Percentiles rank a stretch among this genome's conserved stretches.
These are phyloP conservation scores for Incumbomyces lentus DNA, from an alignment of 2,329 filamentous ascomycete species.

Conservation along the genomic window DNA sequence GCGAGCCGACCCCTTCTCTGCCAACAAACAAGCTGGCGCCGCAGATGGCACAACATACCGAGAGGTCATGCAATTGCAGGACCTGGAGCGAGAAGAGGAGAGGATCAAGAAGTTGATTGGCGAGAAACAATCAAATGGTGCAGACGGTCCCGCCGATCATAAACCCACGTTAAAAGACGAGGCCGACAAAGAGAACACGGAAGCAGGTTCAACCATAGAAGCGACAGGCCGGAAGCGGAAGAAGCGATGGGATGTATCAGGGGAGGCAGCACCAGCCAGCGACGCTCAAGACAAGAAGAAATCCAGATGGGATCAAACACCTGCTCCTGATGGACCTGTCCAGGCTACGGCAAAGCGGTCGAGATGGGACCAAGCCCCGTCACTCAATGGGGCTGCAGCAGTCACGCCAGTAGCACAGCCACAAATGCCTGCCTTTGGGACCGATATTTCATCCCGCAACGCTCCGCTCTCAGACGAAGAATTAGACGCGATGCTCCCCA, in stretches of 20 bases:
- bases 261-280: conserved; percentile 44
- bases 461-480: conserved; percentile 79
- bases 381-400: conserved; percentile 59
- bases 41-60: conserved; percentile 64
- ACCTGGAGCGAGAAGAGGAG: conserved; percentile 88
- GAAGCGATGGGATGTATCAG: conserved; percentile 86
- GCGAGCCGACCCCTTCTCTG: conserved; percentile 73
- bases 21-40: conserved; percentile 58
- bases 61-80: conserved; percentile 80
- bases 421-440: conserved; percentile 56
- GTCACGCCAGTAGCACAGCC: conserved; percentile 58
- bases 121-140: conserved; percentile 56
- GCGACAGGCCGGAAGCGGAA: conserved; percentile 67
- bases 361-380: conserved; percentile 84
- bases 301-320: conserved; percentile 81
- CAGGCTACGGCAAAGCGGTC: conserved; percentile 65
- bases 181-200: conserved; percentile 60
- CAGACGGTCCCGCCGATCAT: conserved; percentile 52
- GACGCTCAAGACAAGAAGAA: conserved; percentile 52
- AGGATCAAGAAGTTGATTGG: conserved; percentile 70
- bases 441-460: conserved; percentile 70
- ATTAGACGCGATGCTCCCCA: conserved; percentile 79
- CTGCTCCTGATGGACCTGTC: conserved; percentile 42
- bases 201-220: conserved; percentile 57
- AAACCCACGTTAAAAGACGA: conserved; percentile 60